Evolutionary conservation across 1,139 yeast genomes (phyloP), one percentile per base, ranked within the genome.

Genomic region (Yamadazyma taylorii): DNA sequence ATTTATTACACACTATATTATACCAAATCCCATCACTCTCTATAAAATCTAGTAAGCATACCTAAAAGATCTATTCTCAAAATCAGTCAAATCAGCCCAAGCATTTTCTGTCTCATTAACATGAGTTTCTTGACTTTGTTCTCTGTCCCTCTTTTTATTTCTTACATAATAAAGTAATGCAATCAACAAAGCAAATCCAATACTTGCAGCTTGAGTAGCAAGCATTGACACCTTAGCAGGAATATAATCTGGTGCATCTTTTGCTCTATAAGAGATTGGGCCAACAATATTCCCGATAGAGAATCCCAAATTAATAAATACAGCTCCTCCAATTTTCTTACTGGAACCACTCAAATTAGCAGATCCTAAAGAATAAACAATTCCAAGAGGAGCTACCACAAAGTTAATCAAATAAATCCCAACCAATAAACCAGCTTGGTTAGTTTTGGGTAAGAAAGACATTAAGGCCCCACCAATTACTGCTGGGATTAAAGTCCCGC

Each of bases 151-250:
- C 44, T 22, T 39, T 36, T 45, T 65, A 58, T 43, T 64, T 61
- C 31, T 33, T 4, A 33, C 33, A 16, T 43, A 46, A 9, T 58
- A 57, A 21, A 63, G 39, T 32, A 45, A 53, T 3, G 58, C 56
- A 17, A 66, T 52, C 2, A 50, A 35, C 30, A 57, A 43, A 2
- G 61, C 58, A 9, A 64, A 33, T 1, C 67, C 69, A 12, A 66
- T 51, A 36, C 66, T 59, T 5, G 46, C 56, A 21, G 50, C 47
- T 37, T 62, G 64, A 6, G 67, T 54, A 1, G 61, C 63, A 34
- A 66, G 50, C 39, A 65, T 55, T 2, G 61, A 54, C 10, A 63
- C 52, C 38, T 66, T 65, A 3, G 73, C 73, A 2, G 68, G 62
- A 7, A 45, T 44, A 43, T 63, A 66, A 8, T 51, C 36, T 4